A percentile compares a stretch with the other conserved stretches of the same genome.
Evolutionary conservation across 176 grass and related monocot species (phyloP).

Genomic region (Triticum urartu): DNA sequence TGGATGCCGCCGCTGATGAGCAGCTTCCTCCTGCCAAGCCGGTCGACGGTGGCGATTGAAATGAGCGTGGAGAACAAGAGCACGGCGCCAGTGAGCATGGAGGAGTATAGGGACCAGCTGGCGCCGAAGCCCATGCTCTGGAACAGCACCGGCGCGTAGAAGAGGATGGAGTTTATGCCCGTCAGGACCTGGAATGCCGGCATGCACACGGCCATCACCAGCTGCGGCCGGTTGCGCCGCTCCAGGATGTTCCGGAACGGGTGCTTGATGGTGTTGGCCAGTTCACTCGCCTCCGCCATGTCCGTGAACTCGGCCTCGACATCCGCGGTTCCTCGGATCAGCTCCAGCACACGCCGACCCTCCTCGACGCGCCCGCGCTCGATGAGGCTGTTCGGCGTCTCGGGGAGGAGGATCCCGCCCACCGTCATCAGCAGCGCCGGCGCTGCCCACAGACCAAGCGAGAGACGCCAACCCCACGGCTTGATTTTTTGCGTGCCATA

Average conservation of each 20-base stretch:
- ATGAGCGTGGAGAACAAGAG: slow-evolving; percentile 59
- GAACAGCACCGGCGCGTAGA: slow-evolving; percentile 96
- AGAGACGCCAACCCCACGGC: slow-evolving; percentile 92
- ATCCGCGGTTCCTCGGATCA: slow-evolving; percentile 72
- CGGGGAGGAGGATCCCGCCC: slow-evolving; percentile 67
- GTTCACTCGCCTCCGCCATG: slow-evolving; percentile 81
- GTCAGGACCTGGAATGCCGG: slow-evolving; percentile 89
- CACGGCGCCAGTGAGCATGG: slow-evolving; percentile 83
- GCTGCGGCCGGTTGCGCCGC: slow-evolving; percentile 78
- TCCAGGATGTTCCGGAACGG: slow-evolving; percentile 89
- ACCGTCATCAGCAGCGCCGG: slow-evolving; percentile 81
- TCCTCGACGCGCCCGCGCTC: slow-evolving; percentile 58
- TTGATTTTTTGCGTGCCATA: slow-evolving; percentile 78
- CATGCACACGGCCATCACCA: slow-evolving; percentile 91
- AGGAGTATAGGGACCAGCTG: slow-evolving; percentile 74
- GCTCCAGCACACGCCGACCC: slow-evolving; percentile 64
- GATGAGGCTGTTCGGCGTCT: slow-evolving; percentile 95
- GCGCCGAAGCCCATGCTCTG: slow-evolving; percentile 91
- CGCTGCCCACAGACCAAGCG: slow-evolving; percentile 58
- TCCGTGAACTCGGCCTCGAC: slow-evolving; percentile 87
- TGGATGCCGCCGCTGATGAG: slow-evolving; percentile 88
- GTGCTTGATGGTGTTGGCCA: slow-evolving; percentile 82
- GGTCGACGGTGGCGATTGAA: slow-evolving; percentile 13
- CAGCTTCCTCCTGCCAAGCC: not conserved
- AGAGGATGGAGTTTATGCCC: slow-evolving; percentile 93